These are phyloP conservation scores for Mucor piriformis DNA, from an alignment of 371 early-diverging fungal species.

Conservation along the genomic window DNA sequence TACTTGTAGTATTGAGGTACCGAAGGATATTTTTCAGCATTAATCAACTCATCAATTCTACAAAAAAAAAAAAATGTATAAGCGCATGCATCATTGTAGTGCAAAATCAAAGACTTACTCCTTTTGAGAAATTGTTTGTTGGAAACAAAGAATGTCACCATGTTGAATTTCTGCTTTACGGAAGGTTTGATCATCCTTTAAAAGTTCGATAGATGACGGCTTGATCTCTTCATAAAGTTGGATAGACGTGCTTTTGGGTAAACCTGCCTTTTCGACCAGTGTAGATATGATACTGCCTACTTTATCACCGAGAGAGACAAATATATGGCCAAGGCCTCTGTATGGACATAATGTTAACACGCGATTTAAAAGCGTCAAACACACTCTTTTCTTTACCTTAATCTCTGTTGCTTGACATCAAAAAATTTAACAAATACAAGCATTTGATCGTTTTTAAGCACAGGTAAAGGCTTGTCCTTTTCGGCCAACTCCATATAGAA, in stretches of 20 bases:
- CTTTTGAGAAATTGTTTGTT: constrained; percentile 54
- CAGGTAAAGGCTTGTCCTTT: constrained; percentile 30
- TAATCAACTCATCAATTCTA: constrained; percentile 22
- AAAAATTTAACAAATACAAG: constrained; percentile 87
- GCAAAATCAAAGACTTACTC: constrained; percentile 51
- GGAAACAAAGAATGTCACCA: constrained; percentile 89
- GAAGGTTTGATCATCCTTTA: constrained; percentile 68
- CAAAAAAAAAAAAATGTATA: neutral
- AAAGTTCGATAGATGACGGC: constrained; percentile 74
- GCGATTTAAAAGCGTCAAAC: too few relatives aligned
- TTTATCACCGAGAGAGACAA: constrained; percentile 58
- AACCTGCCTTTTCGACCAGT: constrained; percentile 19
- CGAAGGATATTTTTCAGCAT: constrained; percentile 34
- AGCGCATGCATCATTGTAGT: neutral
- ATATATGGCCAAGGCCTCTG: constrained; percentile 69
- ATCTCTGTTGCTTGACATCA: constrained; percentile 63
- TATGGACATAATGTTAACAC: neutral
- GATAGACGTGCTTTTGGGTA: constrained; percentile 22
- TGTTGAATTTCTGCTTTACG: constrained; percentile 72
- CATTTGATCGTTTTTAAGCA: constrained; percentile 40
- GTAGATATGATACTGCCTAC: constrained; percentile 69
- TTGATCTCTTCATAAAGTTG: constrained; percentile 70
- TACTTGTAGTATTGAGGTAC: constrained; percentile 73
- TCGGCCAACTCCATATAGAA: constrained; percentile 42
- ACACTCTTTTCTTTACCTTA: constrained; percentile 65